Conservation (phyloP, 1,139 yeast genomes). For the Debaryomyces subglobosus region DNA sequence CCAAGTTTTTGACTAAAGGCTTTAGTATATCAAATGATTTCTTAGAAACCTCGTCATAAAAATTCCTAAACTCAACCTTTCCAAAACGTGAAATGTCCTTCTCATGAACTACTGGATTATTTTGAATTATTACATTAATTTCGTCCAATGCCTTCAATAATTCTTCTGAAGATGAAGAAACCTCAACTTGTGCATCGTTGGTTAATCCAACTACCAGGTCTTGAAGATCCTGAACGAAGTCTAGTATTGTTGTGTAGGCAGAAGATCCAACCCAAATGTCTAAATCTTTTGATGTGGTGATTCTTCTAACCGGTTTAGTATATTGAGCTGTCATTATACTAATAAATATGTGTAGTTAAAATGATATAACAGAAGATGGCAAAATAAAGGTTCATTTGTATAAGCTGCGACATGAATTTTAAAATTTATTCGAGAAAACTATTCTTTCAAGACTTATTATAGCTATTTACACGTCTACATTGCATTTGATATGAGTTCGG, state of each 20-base stretch:
- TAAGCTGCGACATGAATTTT: neutral
- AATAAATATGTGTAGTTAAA: neutral
- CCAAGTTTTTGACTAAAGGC: constrained; percentile 22
- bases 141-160: constrained; percentile 46
- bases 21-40: constrained; percentile 30
- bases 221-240: constrained; percentile 63
- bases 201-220: constrained; percentile 68
- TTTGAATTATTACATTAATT: constrained; percentile 48
- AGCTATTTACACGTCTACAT: neutral
- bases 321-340: constrained; percentile 4
- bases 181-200: constrained; percentile 43
- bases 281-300: constrained; percentile 64
- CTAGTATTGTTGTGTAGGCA: constrained; percentile 53
- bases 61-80: constrained; percentile 82
- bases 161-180: constrained; percentile 32
- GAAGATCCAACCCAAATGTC: constrained; percentile 59
- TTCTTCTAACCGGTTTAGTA: constrained; percentile 51
- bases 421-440: neutral
- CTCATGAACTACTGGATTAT: constrained; percentile 70
- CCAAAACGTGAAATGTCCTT: constrained; percentile 84
- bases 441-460: neutral
- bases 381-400: neutral
- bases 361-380: neutral
- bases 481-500: constrained; percentile 8
- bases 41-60: constrained; percentile 66